Evolutionary conservation across 2,329 filamentous ascomycete species (phyloP), one percentile per base, ranked within the genome.

Genomic region (Colletotrichum nymphaeae): DNA sequence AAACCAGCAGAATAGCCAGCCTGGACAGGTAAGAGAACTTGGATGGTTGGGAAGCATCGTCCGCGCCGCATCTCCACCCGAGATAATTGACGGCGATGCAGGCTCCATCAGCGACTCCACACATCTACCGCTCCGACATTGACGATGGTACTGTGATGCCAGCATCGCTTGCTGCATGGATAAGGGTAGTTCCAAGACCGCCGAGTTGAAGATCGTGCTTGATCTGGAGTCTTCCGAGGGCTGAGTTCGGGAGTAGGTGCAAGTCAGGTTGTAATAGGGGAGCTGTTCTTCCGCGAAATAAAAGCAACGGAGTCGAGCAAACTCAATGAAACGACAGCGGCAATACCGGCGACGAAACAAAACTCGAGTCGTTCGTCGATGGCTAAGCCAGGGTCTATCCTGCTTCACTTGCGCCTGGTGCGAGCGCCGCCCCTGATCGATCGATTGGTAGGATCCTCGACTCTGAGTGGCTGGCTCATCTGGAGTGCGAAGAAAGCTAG

Each of bases 121-220:
- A 26, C 46, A 60, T 53, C 46, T 65, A 59, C 55, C 70, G 70
- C 53, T 57, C 69, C 70, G 60, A 46, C 55, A 56, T 60, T 59
- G 59, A 69, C 49, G 59, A 69, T 52, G 32, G 66, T 32, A 63
- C 22, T 37, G 55, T 32, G 59, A 30, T 64, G 46, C 53, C n/a
- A 60, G 58, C 49, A 42, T 62, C 49, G 52, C 35, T 26, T 30
- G 32, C 7, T 59, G 11, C 70, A 65, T 69, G 66, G 60, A 60
- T 37, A 24, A 62, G 59, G 55, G 66, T 60, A 30, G 19, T 63
- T 46, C 53, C 30, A 53, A 42, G 58, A 26, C 66, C 66, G 59
- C 30, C 24, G 55, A 69, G 57, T 26, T 49, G 70, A 65, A 66
- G 70, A 70, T 73, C 70, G 56, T 46, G 26, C 53, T 57, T 58